Base-by-base conservation (phyloP, 345 rosid genomes). In the Raphanus raphanistrum region DNA sequence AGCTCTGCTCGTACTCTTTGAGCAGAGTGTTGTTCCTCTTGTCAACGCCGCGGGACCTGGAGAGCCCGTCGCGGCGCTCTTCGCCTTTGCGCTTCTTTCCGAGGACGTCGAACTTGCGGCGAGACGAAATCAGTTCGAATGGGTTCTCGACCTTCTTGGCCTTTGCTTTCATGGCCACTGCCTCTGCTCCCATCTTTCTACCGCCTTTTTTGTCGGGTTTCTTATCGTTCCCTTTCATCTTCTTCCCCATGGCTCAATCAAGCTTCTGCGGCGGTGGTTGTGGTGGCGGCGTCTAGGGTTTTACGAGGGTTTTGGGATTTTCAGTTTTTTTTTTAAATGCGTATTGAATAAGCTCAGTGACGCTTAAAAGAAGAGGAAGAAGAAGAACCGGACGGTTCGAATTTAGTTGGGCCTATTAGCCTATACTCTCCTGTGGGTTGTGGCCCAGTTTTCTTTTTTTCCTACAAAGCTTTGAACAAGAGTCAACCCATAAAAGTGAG, bases 61-160 rank as follows among this genome's bases (percentile, higher is more conserved):
- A 77, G 4, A 82, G 84, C n/a, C 97, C 93, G 16, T 85, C 28
- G 17, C 91, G 90, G 33, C 88, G 87, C 60, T 94, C 91, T 66
- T 92, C 99, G 2, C 99, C 99, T 78, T 90, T 90, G 59, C 92
- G 87, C 66, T 91, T 95, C 86, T 90, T 88, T 28, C 98, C 99
- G 48, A 95, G 90, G 63, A 92, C 76, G 60, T 90, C 92, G 79
- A 92, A 92, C 84, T 92, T 95, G 77, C 92, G 88, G 68, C 90
- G 92, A 62, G 94, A 88, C 96, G 92, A 87, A 60, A 92, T 90
- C 63, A 88, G 79, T 82, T 92, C 99, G 58, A 95, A 95, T 5
- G 96, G 94, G 55, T 91, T 92, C 1, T 31, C 55, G 50, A 69
- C 75, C 68, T 84, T 86, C 2, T 81, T 36, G 5, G 88, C 68